Conservation (phyloP, 441 rosid species). For the Hura crepitans region DNA sequence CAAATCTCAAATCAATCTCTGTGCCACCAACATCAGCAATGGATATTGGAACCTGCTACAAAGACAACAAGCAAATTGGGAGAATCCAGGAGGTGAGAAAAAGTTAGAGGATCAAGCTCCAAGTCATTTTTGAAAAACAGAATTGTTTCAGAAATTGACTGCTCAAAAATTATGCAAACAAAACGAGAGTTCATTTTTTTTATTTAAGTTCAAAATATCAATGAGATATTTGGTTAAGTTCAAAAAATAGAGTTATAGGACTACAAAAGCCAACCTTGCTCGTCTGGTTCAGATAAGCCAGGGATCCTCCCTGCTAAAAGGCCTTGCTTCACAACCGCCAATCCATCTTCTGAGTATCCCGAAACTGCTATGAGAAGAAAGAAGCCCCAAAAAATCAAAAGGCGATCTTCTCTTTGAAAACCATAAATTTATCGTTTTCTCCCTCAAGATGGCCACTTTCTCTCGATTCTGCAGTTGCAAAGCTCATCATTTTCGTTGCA, state of each 20-base stretch:
- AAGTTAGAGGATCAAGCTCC: too few relatives aligned
- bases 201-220: too few relatives aligned
- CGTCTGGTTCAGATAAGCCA: slow-evolving; percentile 87
- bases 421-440: slow-evolving; percentile 29
- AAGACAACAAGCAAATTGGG: slow-evolving; percentile 6
- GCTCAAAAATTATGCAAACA: neutral
- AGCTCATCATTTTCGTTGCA: slow-evolving; percentile 19
- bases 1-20: slow-evolving; percentile 89
- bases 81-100: neutral
- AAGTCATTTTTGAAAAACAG: too few relatives aligned
- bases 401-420: slow-evolving; percentile 48
- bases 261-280: slow-evolving; percentile 63
- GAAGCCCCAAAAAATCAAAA: slow-evolving; percentile 50
- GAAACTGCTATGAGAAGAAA: slow-evolving; percentile 35
- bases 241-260: neutral
- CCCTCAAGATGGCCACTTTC: slow-evolving; percentile 19
- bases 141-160: too few relatives aligned
- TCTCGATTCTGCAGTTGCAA: slow-evolving; percentile 18
- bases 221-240: too few relatives aligned
- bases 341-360: slow-evolving; percentile 52
- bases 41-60: slow-evolving; percentile 77
- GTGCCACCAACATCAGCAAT: slow-evolving; percentile 97
- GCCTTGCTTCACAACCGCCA: slow-evolving; percentile 80
- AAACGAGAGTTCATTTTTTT: neutral
- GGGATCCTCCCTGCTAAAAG: slow-evolving; percentile 88